Evolutionary conservation across 306 rosid species (phyloP).

Genomic region (Ceratonia siliqua): DNA sequence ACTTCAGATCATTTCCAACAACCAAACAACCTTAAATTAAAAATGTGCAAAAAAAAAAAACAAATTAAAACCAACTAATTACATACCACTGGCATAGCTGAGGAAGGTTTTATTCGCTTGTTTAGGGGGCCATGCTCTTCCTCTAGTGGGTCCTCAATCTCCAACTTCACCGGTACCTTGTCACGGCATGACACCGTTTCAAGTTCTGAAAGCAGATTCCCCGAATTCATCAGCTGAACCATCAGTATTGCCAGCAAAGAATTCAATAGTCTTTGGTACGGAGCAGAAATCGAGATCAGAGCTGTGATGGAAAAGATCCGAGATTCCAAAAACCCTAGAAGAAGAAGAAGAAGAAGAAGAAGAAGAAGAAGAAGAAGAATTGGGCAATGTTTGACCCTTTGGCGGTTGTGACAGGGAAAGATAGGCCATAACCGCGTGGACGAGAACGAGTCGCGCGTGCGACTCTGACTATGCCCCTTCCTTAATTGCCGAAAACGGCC

Average conservation of each 20-base stretch:
- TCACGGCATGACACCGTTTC: slow-evolving; percentile 48
- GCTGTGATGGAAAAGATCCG: slow-evolving; percentile 27
- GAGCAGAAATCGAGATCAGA: slow-evolving; percentile 7
- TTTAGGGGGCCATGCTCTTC: slow-evolving; percentile 59
- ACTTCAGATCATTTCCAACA: background rate
- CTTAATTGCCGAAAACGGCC: background rate
- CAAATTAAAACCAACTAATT: background rate
- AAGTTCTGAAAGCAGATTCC: slow-evolving; percentile 42
- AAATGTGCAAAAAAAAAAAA: background rate
- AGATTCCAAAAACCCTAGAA: slow-evolving; percentile 54
- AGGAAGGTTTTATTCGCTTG: slow-evolving; percentile 66
- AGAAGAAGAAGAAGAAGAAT: background rate
- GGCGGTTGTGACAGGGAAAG: background rate
- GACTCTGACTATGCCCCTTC: background rate
- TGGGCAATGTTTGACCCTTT: slow-evolving; percentile 7
- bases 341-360: background rate
- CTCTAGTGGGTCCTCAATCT: slow-evolving; percentile 71
- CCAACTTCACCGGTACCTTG: slow-evolving; percentile 63
- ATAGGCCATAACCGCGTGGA: slow-evolving; percentile 44
- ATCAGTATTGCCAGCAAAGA: slow-evolving; percentile 18
- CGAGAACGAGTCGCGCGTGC: slow-evolving; percentile 29
- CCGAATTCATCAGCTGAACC: slow-evolving; percentile 70
- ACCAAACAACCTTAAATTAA: slow-evolving; percentile 15
- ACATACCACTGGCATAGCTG: slow-evolving; percentile 54
- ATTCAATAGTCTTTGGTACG: background rate